Evolutionary conservation across 768 basidiomycete species (phyloP), one percentile per base, ranked within the genome.

Genomic region (Tubosaeta sp.): DNA sequence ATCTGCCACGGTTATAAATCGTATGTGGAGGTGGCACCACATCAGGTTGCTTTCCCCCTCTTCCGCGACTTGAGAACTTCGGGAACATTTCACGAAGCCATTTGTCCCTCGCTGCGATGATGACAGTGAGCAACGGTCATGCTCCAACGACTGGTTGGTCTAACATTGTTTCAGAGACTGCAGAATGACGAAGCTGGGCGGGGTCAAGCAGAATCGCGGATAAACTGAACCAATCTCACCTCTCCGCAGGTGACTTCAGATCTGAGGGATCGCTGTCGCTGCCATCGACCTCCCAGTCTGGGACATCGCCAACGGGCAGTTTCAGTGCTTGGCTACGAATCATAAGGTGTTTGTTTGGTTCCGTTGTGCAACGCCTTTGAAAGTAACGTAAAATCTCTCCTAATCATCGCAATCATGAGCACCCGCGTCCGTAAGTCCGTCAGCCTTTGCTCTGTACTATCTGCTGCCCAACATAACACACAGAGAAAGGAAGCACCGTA

Each of bases 91-190:
- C 65, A 22, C 76, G 73, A 14, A 91, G 69, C 86, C 86, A 89
- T 66, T 77, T 79, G 25, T 88, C 81, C 37, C 88, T 79, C 27
- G 88, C 88, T 89, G 59, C 41, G 58, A 47, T 50, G 47, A 50
- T 46, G 46, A 43, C 34, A 26, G 57, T 56, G 55, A 58, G 51
- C 55, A 54, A 56, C 35, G 22, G 53, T 52, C 33, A 53, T 53
- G 53, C 19, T 44, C 35, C 51, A 48, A 51, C 47, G 55, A 52
- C 19, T 54, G 47, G 33, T 19, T 58, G 50, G 27, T 48, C 46
- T 56, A 50, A 84, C 87, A 91, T 77, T 88, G 88, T 58, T 78
- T 81, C 48, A 91, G 69, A 0, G 88, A 86, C 52, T 83, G 83
- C 9, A 82, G 61, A 29, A 90, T 70, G 8, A 86, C 78, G 50